Evolutionary conservation across 805 yeast genomes (phyloP).

Genomic region (Tetrapisispora taiwanensis): DNA sequence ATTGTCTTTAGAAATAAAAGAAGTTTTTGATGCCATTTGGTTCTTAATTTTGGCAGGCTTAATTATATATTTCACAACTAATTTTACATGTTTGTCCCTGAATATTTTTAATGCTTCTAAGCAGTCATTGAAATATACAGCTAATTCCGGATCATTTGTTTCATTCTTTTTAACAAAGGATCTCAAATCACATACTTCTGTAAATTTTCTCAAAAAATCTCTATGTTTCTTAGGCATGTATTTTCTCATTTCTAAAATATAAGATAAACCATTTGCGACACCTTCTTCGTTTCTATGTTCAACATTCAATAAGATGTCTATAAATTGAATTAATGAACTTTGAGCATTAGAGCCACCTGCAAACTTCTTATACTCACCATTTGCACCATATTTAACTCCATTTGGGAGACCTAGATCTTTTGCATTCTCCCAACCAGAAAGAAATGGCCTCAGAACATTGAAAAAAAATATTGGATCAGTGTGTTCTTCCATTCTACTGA

Average conservation of each 20-base stretch:
- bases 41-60: constrained; percentile 47
- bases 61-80: constrained; percentile 78
- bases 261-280: constrained; percentile 42
- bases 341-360: constrained; percentile 96
- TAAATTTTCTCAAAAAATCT: constrained; percentile 55
- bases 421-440: constrained; percentile 95
- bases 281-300: constrained; percentile 37
- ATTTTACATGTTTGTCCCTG: constrained; percentile 88
- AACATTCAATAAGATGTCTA: constrained; percentile 67
- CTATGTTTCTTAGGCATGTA: constrained; percentile 89
- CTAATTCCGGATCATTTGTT: constrained; percentile 40
- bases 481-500: constrained; percentile 82
- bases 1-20: constrained; percentile 30
- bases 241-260: constrained; percentile 71
- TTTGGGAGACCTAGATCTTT: constrained; percentile 68
- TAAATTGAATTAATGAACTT: constrained; percentile 76
- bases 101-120: constrained; percentile 79
- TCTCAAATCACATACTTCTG: constrained; percentile 48
- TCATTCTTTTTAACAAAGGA: constrained; percentile 47
- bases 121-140: constrained; percentile 75
- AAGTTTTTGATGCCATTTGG: not conserved
- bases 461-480: constrained; percentile 91
- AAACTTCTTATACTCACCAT: constrained; percentile 42
- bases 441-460: constrained; percentile 73
- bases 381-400: constrained; percentile 73